phyloP scores from a whole-genome alignment of 768 basidiomycete species.

The Nevesoporus exiguus region DNA sequence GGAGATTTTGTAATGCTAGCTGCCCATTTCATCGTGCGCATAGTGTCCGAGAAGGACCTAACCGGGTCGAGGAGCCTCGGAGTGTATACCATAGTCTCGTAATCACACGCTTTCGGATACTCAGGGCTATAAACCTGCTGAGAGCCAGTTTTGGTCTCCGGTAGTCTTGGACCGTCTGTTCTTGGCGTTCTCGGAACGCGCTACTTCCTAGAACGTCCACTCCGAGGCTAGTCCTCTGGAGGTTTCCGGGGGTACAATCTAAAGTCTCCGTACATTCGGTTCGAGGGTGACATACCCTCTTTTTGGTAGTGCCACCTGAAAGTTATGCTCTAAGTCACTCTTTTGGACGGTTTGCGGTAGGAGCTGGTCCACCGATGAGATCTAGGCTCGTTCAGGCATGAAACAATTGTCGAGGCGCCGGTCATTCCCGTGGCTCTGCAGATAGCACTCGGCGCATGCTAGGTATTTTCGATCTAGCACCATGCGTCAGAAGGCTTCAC shows the following conservation, averaged over 20 bases:
- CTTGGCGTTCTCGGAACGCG: not conserved
- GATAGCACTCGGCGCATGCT: no score
- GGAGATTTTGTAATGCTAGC: not conserved
- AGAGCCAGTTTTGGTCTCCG: not conserved
- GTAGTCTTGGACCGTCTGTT: not conserved
- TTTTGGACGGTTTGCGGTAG: not conserved
- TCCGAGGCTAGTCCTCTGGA: no score
- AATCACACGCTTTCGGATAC: not conserved
- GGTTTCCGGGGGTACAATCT: no score
- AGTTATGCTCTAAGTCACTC: not conserved
- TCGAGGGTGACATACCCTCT: not conserved
- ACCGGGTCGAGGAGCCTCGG: not conserved
- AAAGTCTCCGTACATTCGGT: not conserved
- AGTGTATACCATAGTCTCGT: not conserved
- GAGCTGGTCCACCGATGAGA: not conserved
- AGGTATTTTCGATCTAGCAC: no score
- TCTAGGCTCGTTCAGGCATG: not conserved
- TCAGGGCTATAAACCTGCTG: not conserved
- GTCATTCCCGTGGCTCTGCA: no score
- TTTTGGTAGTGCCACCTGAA: no score
- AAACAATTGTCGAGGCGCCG: not conserved
- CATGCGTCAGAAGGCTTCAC: no score
- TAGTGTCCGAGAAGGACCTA: not conserved
- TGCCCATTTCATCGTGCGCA: not conserved
- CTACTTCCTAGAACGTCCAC: no score